Evolutionary conservation across 2,329 filamentous ascomycete genomes (phyloP).

Genomic region (Beauveria sp.): DNA sequence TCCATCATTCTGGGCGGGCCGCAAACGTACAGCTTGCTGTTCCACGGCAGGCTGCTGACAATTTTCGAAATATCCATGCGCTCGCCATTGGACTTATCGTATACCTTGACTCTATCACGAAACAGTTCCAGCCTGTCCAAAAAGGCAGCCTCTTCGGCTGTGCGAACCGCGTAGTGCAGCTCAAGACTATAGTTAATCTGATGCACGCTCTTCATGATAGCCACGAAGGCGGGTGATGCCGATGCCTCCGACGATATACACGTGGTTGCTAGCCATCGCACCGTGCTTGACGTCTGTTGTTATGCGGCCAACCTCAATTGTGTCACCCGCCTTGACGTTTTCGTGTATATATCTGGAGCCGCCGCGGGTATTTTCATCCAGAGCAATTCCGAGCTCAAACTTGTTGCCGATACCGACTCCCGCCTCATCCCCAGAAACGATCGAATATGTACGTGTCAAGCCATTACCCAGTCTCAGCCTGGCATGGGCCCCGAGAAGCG

Average conservation of each 20-base stretch:
- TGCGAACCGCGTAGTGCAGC: slow-evolving; percentile 53
- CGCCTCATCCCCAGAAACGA: slow-evolving; percentile 33
- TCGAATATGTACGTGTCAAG: slow-evolving; percentile 51
- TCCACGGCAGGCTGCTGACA: slow-evolving; percentile 39
- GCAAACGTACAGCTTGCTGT: slow-evolving; percentile 54
- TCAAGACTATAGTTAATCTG: slow-evolving; percentile 41
- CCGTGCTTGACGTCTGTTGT: slow-evolving; percentile 40
- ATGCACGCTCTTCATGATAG: slow-evolving; percentile 34
- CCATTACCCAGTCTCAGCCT: slow-evolving; percentile 49
- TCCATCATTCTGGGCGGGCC: slow-evolving; percentile 52
- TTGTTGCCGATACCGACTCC: slow-evolving; percentile 28
- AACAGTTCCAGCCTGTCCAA: slow-evolving; percentile 36
- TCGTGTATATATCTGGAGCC: slow-evolving; percentile 54
- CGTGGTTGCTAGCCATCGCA: slow-evolving; percentile 44
- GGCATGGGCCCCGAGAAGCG: slow-evolving; percentile 43
- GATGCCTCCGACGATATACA: slow-evolving; percentile 58
- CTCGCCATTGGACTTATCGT: slow-evolving; percentile 43
- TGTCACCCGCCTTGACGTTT: slow-evolving; percentile 36
- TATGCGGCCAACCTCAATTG: slow-evolving; percentile 43
- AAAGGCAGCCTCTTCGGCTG: slow-evolving; percentile 46
- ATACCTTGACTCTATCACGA: slow-evolving; percentile 37
- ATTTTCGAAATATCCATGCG: slow-evolving; percentile 48
- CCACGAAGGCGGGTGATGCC: slow-evolving; percentile 58
- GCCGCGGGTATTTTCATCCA: slow-evolving; percentile 48
- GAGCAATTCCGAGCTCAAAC: slow-evolving; percentile 52